These are phyloP conservation scores for Rhizophlyctis rosea DNA, from an alignment of 192 early-diverging fungal genomes.

Conservation along the genomic window DNA sequence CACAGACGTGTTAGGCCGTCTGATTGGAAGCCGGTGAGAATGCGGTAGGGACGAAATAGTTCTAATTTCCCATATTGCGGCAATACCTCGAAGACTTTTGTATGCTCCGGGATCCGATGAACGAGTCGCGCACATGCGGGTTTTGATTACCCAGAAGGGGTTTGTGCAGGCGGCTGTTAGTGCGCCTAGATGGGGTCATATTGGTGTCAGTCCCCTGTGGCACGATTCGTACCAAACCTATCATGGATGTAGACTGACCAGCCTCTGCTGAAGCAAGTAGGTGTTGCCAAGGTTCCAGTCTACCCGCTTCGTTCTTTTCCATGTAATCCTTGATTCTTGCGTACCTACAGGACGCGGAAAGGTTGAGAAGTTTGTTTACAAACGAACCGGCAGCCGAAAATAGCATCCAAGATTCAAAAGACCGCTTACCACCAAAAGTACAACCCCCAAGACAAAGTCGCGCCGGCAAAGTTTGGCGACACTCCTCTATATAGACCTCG, in stretches of 20 bases:
- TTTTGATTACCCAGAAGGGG: slow-evolving; percentile 97
- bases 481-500: slow-evolving; percentile 89
- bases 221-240: not conserved
- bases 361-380: slow-evolving; percentile 22
- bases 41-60: slow-evolving; percentile 62
- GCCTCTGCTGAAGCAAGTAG: slow-evolving; percentile 75
- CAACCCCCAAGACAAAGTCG: slow-evolving; percentile 92
- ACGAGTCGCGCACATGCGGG: slow-evolving; percentile 65
- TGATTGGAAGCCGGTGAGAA: slow-evolving; percentile 36
- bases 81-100: slow-evolving; percentile 27
- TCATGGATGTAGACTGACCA: slow-evolving; percentile 32
- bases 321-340: slow-evolving; percentile 63
- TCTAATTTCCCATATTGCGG: slow-evolving; percentile 27
- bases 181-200: slow-evolving; percentile 59
- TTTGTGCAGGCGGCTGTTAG: slow-evolving; percentile 85
- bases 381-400: slow-evolving; percentile 25
- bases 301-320: slow-evolving; percentile 34
- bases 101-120: slow-evolving; percentile 44
- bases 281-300: slow-evolving; percentile 73
- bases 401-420: too few species aligned
- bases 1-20: slow-evolving; percentile 75
- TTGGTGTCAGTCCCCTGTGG: not conserved
- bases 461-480: slow-evolving; percentile 83
- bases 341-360: slow-evolving; percentile 43
- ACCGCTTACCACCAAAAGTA: slow-evolving; percentile 95